Conservation (phyloP, 345 rosid species). For the Arabis hirsuta region DNA sequence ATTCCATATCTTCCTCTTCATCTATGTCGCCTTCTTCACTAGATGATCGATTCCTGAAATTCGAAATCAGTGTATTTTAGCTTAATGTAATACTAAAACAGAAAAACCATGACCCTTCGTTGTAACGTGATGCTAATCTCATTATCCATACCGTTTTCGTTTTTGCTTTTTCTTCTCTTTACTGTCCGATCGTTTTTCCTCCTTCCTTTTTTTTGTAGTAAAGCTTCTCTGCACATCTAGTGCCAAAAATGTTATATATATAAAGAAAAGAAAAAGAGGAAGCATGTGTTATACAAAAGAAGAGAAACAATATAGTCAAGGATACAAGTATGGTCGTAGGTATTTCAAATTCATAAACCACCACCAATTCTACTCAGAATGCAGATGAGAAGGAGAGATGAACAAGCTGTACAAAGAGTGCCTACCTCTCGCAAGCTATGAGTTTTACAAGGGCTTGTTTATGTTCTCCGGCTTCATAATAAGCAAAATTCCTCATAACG, state of each 20-base stretch:
- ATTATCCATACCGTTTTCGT: slow-evolving; percentile 58
- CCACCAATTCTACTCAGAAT: neutral
- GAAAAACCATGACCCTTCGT: neutral
- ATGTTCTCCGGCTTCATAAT: slow-evolving; percentile 88
- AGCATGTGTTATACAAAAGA: slow-evolving; percentile 10
- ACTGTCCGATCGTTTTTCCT: slow-evolving; percentile 56
- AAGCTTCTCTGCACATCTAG: slow-evolving; percentile 82
- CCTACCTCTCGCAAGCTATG: slow-evolving; percentile 74
- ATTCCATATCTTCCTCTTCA: slow-evolving; percentile 60
- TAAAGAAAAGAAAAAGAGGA: neutral
- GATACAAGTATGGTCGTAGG: neutral
- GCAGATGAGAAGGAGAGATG: slow-evolving; percentile 7
- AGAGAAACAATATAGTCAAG: neutral
- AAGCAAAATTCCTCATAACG: slow-evolving; percentile 92
- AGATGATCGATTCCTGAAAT: slow-evolving; percentile 51
- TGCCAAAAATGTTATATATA: slow-evolving; percentile 6
- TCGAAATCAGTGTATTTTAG: slow-evolving; percentile 10
- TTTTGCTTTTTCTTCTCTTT: slow-evolving; percentile 56
- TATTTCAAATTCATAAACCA: neutral
- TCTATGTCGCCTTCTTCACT: slow-evolving; percentile 46
- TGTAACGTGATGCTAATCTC: neutral
- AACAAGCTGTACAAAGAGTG: slow-evolving; percentile 20
- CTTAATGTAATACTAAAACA: neutral
- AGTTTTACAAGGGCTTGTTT: slow-evolving; percentile 97
- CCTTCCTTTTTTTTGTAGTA: slow-evolving; percentile 76